phyloP scores from a whole-genome alignment of 768 basidiomycete genomes.

The Russula ochroleuca region DNA sequence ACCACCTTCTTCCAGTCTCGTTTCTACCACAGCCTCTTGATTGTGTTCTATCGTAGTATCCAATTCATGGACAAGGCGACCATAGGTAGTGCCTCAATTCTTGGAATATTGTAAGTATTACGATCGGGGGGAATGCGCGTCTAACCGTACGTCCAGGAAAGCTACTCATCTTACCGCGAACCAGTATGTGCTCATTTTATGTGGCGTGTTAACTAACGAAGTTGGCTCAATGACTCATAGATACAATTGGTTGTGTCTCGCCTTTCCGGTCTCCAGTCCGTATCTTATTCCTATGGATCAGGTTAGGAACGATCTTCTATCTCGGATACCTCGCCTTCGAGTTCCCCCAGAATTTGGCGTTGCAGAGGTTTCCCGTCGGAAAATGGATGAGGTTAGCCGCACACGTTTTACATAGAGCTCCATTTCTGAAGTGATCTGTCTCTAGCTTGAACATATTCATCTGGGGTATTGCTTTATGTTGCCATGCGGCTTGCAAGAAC shows the following conservation, averaged over 20 bases:
- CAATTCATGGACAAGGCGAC: slow-evolving; percentile 79
- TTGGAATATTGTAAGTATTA: slow-evolving; percentile 56
- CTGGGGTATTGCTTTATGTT: slow-evolving; percentile 59
- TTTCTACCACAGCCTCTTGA: slow-evolving; percentile 5
- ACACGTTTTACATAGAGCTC: not conserved
- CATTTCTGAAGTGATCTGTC: not conserved
- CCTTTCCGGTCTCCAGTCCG: not conserved
- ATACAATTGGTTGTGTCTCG: slow-evolving; percentile 54
- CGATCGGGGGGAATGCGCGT: not conserved
- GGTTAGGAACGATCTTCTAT: slow-evolving; percentile 76
- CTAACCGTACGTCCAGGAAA: slow-evolving; percentile 38
- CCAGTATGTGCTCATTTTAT: slow-evolving; percentile 42
- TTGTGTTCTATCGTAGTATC: slow-evolving; percentile 44
- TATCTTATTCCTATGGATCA: slow-evolving; percentile 28
- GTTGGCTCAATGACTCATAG: slow-evolving; percentile 37
- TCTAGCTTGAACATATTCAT: slow-evolving; percentile 60
- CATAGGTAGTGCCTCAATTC: slow-evolving; percentile 59
- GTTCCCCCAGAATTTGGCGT: slow-evolving; percentile 67
- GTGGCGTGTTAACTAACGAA: not conserved
- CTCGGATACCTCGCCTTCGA: slow-evolving; percentile 66
- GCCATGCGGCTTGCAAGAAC: slow-evolving; percentile 67
- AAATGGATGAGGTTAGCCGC: slow-evolving; percentile 69
- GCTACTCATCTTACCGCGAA: slow-evolving; percentile 59
- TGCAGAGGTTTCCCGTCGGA: slow-evolving; percentile 70
- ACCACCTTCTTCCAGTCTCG: slow-evolving; percentile 11